A percentile compares a stretch with the other conserved stretches of the same genome.
These are phyloP conservation scores for Fraxinus velutina DNA, from an alignment of 305 asterid species.

Conservation along the genomic window DNA sequence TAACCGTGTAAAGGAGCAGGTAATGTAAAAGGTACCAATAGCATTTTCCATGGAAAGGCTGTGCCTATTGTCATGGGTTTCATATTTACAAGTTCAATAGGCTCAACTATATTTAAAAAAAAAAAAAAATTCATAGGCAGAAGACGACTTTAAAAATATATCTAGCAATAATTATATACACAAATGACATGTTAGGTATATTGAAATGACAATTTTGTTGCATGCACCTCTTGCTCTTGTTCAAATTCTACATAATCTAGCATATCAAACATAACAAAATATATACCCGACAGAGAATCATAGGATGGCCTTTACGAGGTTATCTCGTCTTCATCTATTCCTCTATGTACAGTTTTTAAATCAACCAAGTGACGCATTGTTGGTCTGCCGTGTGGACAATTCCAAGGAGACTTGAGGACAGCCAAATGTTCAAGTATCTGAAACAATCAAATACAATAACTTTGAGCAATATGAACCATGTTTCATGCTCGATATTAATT, in stretches of 20 bases:
- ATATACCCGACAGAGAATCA: conserved; percentile 9
- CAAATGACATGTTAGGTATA: not conserved
- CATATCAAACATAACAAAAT: not conserved
- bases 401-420: conserved; percentile 86
- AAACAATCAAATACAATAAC: conserved; percentile 16
- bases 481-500: not conserved
- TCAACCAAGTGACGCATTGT: conserved; percentile 99
- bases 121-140: not conserved
- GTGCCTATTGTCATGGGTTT: not conserved
- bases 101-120: not conserved
- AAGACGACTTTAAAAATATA: not conserved
- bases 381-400: conserved; percentile 97
- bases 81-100: not conserved
- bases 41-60: not conserved
- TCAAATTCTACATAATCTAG: not conserved
- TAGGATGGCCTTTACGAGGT: not conserved
- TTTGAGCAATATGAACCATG: not conserved
- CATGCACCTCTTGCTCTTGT: not conserved
- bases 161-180: not conserved
- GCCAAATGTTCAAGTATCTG: conserved; percentile 83
- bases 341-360: conserved; percentile 45
- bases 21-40: too few species aligned
- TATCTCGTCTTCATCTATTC: conserved; percentile 35
- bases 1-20: too few species aligned
- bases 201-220: not conserved